Evolutionary conservation across 495 filamentous ascomycete species (phyloP), one percentile per base, ranked within the genome.

Genomic region (Penicillium samsonianum): DNA sequence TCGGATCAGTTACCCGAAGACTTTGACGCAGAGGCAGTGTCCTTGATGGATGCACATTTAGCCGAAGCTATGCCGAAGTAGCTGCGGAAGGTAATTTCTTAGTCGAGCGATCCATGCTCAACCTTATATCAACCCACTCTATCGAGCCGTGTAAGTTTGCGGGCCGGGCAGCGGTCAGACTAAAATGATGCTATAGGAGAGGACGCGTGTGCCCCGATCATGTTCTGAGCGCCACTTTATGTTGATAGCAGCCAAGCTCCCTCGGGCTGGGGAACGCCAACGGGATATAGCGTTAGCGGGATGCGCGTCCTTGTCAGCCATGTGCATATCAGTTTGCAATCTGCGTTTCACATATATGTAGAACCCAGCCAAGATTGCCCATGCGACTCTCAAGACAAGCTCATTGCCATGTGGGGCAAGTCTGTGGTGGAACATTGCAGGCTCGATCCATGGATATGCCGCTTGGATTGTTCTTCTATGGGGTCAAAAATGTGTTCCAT

Each of bases 301-400:
- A 4, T 35, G 31, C 31, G 12, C 31, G 31, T 35, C 31, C 31
- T 14, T 2, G 31, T 35, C 12, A 35, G 2, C 31, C 31, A 35
- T 14, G 31, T 4, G 31, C 2, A 35, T 16, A 35, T 35, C 31
- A 16, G 31, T 0, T 12, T 35, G 31, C 3, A 16, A 4, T 35
- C 16, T 16, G 12, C 4, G 31, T 35, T 14, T 3, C 5, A 14
- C 31, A 16, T 1, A 12, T 4, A 35, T 1, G 5, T 4, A 35
- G 3, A 14, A 44, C 2, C 3, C 4, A 11, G 42, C 22, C 12
- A 25, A 44, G 7, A 44, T 22, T 44, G 4, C 17, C 49, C 50
- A 53, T 38, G 50, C 50, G 50, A 42, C 38, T 33, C 45, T 23
- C 19, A 31, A 50, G 37, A 53, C 38, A 53, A 53, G 50, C 50